Evolutionary conservation across 257 asterid species (phyloP).

Genomic region (Solanum verrucosum): DNA sequence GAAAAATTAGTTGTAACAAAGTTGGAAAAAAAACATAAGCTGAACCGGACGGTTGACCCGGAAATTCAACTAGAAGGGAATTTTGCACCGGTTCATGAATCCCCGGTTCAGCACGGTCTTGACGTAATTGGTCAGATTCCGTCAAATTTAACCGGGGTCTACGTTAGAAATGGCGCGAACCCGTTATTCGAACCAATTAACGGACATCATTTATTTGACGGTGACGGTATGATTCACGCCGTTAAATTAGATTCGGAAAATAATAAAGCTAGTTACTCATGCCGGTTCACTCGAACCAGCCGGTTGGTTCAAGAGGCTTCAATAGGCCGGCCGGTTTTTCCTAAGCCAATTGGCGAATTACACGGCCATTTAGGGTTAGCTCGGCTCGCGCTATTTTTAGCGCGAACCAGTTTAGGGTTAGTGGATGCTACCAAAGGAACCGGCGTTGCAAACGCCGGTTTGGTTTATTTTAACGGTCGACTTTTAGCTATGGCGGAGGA

Average conservation of each 20-base stretch:
- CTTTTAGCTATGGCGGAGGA: constrained; percentile 55
- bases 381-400: constrained; percentile 31
- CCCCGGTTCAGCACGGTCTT: constrained; percentile 43
- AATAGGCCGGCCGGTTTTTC: constrained; percentile 37
- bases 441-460: constrained; percentile 46
- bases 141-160: constrained; percentile 23
- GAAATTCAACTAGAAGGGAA: constrained; percentile 51
- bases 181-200: constrained; percentile 32
- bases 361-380: constrained; percentile 59
- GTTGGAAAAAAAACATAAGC: constrained; percentile 24
- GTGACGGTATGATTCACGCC: constrained; percentile 67
- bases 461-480: constrained; percentile 36
- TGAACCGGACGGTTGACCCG: constrained; percentile 41
- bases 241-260: constrained; percentile 13
- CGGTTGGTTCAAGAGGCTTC: constrained; percentile 35
- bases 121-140: constrained; percentile 46
- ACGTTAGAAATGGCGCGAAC: constrained; percentile 55
- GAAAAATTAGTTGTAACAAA: constrained; percentile 22
- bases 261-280: constrained; percentile 34
- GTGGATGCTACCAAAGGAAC: constrained; percentile 15
- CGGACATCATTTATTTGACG: constrained; percentile 66
- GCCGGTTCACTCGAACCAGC: constrained; percentile 46
- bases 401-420: constrained; percentile 23
- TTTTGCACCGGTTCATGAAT: constrained; percentile 50
- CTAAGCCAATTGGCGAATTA: constrained; percentile 54